Evolutionary conservation across 768 basidiomycete genomes (phyloP).

Genomic region (Cystofilobasidium macerans): DNA sequence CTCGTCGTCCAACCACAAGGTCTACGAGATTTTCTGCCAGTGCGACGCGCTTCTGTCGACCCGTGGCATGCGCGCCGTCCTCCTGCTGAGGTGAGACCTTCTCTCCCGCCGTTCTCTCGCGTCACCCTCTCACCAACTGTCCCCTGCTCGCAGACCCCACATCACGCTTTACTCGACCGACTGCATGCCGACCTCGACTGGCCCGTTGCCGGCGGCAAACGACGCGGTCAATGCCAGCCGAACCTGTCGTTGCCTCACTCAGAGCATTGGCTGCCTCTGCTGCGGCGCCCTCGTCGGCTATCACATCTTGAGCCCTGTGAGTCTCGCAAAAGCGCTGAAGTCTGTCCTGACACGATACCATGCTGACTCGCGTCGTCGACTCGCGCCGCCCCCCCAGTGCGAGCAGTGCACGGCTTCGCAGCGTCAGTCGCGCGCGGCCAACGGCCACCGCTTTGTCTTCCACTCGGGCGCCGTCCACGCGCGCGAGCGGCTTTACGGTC

Average conservation of each 20-base stretch:
- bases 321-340: constrained; percentile 32
- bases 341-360: constrained; percentile 5
- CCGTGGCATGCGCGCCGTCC: constrained; percentile 80
- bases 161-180: constrained; percentile 76
- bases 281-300: constrained; percentile 64
- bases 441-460: constrained; percentile 52
- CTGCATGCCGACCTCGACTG: constrained; percentile 54
- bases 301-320: constrained; percentile 9
- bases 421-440: constrained; percentile 28
- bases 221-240: constrained; percentile 38
- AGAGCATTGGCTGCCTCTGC: constrained; percentile 65
- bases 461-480: constrained; percentile 59
- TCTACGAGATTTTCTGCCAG: constrained; percentile 69
- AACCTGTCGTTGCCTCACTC: constrained; percentile 76
- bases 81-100: constrained; percentile 45
- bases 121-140: no score
- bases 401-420: constrained; percentile 61
- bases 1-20: constrained; percentile 37
- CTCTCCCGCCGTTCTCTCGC: no score
- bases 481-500: constrained; percentile 56
- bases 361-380: constrained; percentile 23
- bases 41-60: constrained; percentile 69
- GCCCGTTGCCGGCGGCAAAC: constrained; percentile 29
- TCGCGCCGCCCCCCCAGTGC: constrained; percentile 42
- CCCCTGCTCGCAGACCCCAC: constrained; percentile 45